Evolutionary conservation across 1,284 basidiomycete genomes (phyloP).

Genomic region (Boletellus deceptivus): DNA sequence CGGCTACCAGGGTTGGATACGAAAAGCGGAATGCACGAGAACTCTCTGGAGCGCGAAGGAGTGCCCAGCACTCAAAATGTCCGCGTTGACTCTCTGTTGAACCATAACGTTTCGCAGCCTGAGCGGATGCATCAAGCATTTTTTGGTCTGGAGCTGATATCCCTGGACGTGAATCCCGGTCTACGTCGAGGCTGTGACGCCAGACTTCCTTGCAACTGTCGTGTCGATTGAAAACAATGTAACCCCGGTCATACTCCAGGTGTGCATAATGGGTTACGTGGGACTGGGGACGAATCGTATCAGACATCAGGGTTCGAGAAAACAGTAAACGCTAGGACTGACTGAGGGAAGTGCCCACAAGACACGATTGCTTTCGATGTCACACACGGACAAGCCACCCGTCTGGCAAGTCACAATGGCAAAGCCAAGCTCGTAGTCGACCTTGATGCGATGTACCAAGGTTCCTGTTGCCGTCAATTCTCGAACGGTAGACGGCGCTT

Average conservation of each 20-base stretch:
- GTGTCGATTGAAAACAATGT: slow-evolving; percentile 62
- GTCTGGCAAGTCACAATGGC: slow-evolving; percentile 52
- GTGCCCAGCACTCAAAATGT: slow-evolving; percentile 59
- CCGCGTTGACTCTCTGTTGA: slow-evolving; percentile 31
- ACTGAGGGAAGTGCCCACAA: slow-evolving; percentile 60
- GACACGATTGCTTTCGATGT: slow-evolving; percentile 44
- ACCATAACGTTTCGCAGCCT: slow-evolving; percentile 14
- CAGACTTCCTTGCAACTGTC: slow-evolving; percentile 66
- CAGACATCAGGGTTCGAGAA: slow-evolving; percentile 24
- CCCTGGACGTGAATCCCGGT: slow-evolving; percentile 24
- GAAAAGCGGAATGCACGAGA: slow-evolving; percentile 65
- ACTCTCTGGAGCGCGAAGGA: slow-evolving; percentile 44
- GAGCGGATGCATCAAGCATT: slow-evolving; percentile 32
- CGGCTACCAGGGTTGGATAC: slow-evolving; percentile 60
- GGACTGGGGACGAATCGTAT: slow-evolving; percentile 38
- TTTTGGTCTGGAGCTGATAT: slow-evolving; percentile 36
- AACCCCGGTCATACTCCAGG: slow-evolving; percentile 72
- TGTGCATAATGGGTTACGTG: slow-evolving; percentile 52
- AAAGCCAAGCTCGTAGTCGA: slow-evolving; percentile 58
- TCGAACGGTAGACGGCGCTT: slow-evolving; percentile 39
- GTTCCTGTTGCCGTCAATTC: slow-evolving; percentile 35
- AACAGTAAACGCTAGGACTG: slow-evolving; percentile 9
- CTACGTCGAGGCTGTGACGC: slow-evolving; percentile 43
- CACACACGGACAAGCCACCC: slow-evolving; percentile 57
- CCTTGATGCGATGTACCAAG: slow-evolving; percentile 67